Conservation (phyloP, 176 grass and related monocot species). For the Eleusine coracana region DNA sequence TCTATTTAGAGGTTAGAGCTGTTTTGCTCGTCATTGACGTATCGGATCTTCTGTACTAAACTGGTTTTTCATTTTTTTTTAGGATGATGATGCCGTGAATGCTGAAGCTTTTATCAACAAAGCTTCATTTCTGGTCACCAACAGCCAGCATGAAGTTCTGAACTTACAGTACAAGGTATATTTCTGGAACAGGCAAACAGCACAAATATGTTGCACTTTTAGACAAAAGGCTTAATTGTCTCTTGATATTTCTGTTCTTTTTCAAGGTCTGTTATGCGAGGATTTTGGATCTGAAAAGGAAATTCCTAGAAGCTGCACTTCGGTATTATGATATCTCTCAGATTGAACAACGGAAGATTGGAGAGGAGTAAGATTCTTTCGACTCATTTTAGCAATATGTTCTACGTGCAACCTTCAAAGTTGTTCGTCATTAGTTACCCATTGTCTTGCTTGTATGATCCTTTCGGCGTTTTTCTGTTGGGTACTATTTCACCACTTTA, state of each 20-base stretch:
- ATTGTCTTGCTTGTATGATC: constrained; percentile 19
- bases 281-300: constrained; percentile 95
- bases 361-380: constrained; percentile 79
- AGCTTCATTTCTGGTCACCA: constrained; percentile 96
- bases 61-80: constrained; percentile 18
- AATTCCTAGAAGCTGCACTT: constrained; percentile 96
- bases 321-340: constrained; percentile 97
- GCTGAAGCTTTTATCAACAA: constrained; percentile 98
- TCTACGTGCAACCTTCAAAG: not conserved
- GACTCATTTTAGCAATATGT: not conserved
- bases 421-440: constrained; percentile 3
- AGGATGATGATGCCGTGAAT: constrained; percentile 98
- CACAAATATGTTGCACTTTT: not conserved
- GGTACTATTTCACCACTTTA: not conserved
- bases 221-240: not conserved
- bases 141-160: constrained; percentile 84
- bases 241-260: not conserved
- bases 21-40: not conserved
- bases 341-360: constrained; percentile 94
- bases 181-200: not conserved
- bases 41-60: constrained; percentile 1
- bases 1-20: constrained; percentile 92
- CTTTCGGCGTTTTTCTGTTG: not conserved
- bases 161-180: constrained; percentile 93
- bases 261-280: constrained; percentile 96